Base-by-base conservation (phyloP, 495 filamentous ascomycete genomes). In the Xylaria venustula region DNA sequence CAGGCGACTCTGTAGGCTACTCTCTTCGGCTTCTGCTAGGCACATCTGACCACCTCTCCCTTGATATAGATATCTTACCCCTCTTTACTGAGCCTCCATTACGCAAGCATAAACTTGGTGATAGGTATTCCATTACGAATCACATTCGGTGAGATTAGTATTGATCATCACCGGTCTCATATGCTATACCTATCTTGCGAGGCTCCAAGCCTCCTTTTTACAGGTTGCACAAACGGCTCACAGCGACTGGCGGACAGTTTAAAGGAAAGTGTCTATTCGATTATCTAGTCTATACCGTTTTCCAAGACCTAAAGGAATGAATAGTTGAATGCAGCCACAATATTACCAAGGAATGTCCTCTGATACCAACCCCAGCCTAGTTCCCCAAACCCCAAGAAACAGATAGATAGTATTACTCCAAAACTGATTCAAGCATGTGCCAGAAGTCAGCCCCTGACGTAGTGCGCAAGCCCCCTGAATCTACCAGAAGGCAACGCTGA, bases 401-500 rank as follows among this genome's bases (percentile, higher is more conserved):
- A n/a, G n/a, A n/a, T n/a, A n/a, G n/a, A n/a, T n/a, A n/a, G 26
- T 28, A n/a, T 19, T 30, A 23, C 36, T 12, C 5, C 23, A 40
- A 40, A 9, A 12, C 14, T 23, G 23, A 57, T 46, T 14, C 42
- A 47, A 57, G 20, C 11, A 57, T 37, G 17, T 28, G 4, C 26
- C 42, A 37, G 42, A 30, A 45, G 42, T 2, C 17, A 47, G 6
- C 15, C 19, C 11, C 7, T 34, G 7, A n/a, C 3, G 19, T 23
- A n/a, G 3, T 32, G 28, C 22, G 17, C 20, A 15, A 51, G 20
- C 8, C 47, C 23, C 48, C 37, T 40, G 15, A 15, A 19, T 32
- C 55, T 63, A 66, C 42, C 45, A 66, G 51, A 51, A 70, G 15
- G 50, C 59, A 28, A 69, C 54, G 49, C 68, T 69, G 32, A 71